Conservation (phyloP, 768 basidiomycete species). For the Tylopilus sp. region DNA sequence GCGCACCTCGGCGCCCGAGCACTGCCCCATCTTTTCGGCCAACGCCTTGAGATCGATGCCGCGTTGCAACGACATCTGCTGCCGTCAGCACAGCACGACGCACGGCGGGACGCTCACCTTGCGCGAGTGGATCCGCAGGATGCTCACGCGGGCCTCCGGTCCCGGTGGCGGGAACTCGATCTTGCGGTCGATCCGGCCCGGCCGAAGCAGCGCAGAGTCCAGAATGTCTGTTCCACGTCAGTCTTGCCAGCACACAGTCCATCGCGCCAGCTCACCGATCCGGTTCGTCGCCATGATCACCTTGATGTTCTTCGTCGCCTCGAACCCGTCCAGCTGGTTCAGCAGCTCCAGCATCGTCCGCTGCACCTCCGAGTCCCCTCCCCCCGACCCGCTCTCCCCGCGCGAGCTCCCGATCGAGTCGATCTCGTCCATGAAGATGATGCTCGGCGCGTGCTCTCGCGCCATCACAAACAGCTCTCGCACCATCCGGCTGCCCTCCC, state of each 20-base stretch:
- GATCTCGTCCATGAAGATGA: conserved; percentile 99
- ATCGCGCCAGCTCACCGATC: conserved; percentile 53
- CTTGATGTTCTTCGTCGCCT: conserved; percentile 80
- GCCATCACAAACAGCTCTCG: conserved; percentile 99
- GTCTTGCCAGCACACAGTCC: not conserved
- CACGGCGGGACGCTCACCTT: conserved; percentile 49
- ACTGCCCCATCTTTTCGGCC: conserved; percentile 99
- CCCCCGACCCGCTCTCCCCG: conserved; percentile 74
- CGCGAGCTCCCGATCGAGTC: conserved; percentile 94
- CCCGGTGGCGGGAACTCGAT: conserved; percentile 99
- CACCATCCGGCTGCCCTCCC: conserved; percentile 95
- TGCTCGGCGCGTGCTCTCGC: conserved; percentile 92
- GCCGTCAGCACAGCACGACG: not conserved
- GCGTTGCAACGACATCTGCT: conserved; percentile 93
- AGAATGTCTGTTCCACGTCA: conserved; percentile 66
- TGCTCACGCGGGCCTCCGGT: conserved; percentile 95
- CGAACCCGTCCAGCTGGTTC: conserved; percentile 88
- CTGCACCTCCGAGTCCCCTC: conserved; percentile 87
- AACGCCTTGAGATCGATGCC: conserved; percentile 95
- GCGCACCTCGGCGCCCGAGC: conserved; percentile 95
- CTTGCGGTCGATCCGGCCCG: conserved; percentile 94
- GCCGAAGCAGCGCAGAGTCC: conserved; percentile 87
- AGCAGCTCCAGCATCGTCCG: conserved; percentile 87
- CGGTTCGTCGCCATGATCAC: conserved; percentile 98
- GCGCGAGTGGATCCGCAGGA: conserved; percentile 93